Evolutionary conservation across 2,329 filamentous ascomycete genomes (phyloP).

Genomic region (Dryadomyces sulphureus): DNA sequence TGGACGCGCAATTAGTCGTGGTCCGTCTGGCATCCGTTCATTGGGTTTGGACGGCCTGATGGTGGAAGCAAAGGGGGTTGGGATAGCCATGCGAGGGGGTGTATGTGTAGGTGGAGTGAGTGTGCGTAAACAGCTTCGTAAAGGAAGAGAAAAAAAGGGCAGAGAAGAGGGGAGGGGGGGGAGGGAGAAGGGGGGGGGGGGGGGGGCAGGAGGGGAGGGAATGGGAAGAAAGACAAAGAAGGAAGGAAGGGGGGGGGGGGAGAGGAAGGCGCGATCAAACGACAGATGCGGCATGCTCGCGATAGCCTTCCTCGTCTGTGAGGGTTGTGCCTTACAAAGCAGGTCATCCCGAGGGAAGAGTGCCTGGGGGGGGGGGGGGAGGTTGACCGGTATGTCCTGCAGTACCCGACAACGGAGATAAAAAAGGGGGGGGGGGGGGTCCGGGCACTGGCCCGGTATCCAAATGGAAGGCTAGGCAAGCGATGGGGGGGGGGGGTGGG

Average conservation of each 20-base stretch:
- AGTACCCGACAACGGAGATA: neutral
- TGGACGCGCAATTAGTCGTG: constrained; percentile 1
- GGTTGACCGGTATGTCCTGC: neutral
- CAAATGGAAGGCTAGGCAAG: neutral
- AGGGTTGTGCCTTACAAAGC: no score
- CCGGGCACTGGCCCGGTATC: neutral
- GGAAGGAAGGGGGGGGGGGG: neutral
- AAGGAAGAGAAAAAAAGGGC: neutral
- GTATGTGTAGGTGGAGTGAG: neutral
- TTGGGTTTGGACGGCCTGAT: neutral
- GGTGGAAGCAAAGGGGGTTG: constrained; percentile 1
- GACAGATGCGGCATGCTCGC: neutral
- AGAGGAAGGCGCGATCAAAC: neutral
- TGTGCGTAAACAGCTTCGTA: no score
- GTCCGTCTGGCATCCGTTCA: neutral
- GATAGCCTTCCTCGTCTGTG: neutral
- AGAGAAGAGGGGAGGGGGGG: neutral
- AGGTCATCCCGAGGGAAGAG: no score
- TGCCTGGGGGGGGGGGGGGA: no score
- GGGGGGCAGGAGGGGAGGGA: no score
- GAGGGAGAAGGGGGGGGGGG: neutral
- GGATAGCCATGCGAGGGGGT: neutral
- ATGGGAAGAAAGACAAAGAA: no score
- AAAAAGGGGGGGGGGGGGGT: no score
- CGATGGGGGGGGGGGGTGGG: no score